Evolutionary conservation across 2,329 filamentous ascomycete species (phyloP), one percentile per base, ranked within the genome.

Genomic region (Sarocladium kiliense): DNA sequence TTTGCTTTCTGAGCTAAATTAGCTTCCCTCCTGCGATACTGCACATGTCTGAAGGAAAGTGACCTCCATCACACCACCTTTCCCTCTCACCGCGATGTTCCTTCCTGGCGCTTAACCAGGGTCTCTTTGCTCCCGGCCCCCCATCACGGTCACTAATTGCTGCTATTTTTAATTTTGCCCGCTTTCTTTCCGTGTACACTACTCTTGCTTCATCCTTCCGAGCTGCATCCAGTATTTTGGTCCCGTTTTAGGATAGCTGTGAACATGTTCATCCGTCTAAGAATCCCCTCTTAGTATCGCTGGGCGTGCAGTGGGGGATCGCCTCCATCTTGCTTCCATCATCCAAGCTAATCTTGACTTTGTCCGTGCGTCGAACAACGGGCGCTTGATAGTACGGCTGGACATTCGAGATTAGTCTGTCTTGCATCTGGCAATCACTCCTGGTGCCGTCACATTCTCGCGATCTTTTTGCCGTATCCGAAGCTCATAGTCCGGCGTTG

Each of bases 91-190:
- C 23, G n/a, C 23, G 9, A 5, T 45, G 18, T 6, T 41, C 37
- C 5, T 9, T 5, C 37, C 19, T 4, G 47, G 47, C 47, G 47
- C 47, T 51, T 51, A 51, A 51, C n/a, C 47, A 51, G 30, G 47
- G n/a, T 51, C 30, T n/a, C 23, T 49, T 25, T 45, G 18, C 21
- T 6, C 9, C 41, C 19, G 41, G 30, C 30, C 30, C 44, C 7
- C 44, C 23, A 30, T 32, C 23, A 30, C 41, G 12, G 4, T 19
- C 27, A 21, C 30, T 19, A 36, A 23, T 51, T 51, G 47, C 47
- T 51, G 47, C 55, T 57, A 57, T 57, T 57, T 57, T 57, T 57
- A 57, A 57, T 57, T 57, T 57, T 45, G 55, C 51, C 55, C 55
- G 37, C 12, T 45, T 53, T 50, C 25, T 49, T 23, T 51, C 11